These are phyloP conservation scores for Dothistroma septosporum DNA, from an alignment of 2,329 filamentous ascomycete species.

Conservation along the genomic window DNA sequence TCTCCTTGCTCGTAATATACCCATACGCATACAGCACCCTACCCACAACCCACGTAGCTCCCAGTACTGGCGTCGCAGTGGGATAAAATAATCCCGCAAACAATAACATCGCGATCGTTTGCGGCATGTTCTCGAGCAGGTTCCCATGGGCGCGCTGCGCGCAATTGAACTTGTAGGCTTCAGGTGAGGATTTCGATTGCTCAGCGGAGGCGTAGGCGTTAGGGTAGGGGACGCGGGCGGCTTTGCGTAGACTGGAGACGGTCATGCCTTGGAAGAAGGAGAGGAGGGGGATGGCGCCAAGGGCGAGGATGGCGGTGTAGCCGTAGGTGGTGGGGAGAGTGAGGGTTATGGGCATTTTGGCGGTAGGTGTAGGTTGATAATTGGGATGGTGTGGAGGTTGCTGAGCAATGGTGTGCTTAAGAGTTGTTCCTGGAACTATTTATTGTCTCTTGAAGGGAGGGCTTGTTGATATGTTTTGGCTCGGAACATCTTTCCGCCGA, in stretches of 20 bases:
- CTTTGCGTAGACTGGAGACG: background rate
- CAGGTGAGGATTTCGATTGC: background rate
- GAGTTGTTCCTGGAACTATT: background rate
- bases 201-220: background rate
- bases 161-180: background rate
- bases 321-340: background rate
- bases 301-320: conserved; percentile 3
- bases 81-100: background rate
- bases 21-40: conserved; percentile 2
- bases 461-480: background rate
- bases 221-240: background rate
- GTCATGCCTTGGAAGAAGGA: background rate
- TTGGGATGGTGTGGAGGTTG: background rate
- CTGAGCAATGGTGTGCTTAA: background rate
- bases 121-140: background rate
- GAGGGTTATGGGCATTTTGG: background rate
- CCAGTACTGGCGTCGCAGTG: background rate
- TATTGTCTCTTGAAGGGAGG: background rate
- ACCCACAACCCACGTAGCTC: background rate
- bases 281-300: background rate
- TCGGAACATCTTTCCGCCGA: background rate
- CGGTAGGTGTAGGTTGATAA: background rate
- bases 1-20: conserved; percentile 2
- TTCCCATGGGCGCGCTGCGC: conserved; percentile 1
- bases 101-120: background rate